These are phyloP conservation scores for Ilyonectria sp. DNA, from an alignment of 2,329 filamentous ascomycete genomes.

Conservation along the genomic window DNA sequence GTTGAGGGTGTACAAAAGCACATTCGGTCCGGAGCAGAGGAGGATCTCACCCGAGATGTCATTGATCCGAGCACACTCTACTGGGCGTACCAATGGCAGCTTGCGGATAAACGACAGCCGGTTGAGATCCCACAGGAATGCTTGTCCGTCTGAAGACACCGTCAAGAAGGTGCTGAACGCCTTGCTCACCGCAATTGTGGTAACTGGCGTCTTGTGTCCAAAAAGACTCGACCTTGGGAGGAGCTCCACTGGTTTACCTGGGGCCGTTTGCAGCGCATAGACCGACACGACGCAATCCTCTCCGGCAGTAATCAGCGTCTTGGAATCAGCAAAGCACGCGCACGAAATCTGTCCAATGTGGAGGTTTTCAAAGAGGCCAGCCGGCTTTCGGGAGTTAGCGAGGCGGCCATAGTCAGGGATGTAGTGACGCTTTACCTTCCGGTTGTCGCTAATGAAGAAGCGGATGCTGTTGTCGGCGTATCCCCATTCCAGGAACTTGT, in stretches of 20 bases:
- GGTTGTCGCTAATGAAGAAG: slow-evolving; percentile 88
- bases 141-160: slow-evolving; percentile 84
- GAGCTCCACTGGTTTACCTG: slow-evolving; percentile 82
- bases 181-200: slow-evolving; percentile 85
- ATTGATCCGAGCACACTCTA: slow-evolving; percentile 87
- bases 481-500: slow-evolving; percentile 96
- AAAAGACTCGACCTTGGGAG: slow-evolving; percentile 86
- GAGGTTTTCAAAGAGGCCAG: slow-evolving; percentile 93
- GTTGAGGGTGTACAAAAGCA: slow-evolving; percentile 89
- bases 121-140: slow-evolving; percentile 96
- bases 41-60: slow-evolving; percentile 93
- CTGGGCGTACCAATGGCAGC: slow-evolving; percentile 70
- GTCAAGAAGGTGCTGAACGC: slow-evolving; percentile 92
- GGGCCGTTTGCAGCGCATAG: slow-evolving; percentile 78
- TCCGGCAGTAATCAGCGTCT: slow-evolving; percentile 91
- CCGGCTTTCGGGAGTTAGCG: slow-evolving; percentile 62
- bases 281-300: slow-evolving; percentile 93
- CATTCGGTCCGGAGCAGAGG: slow-evolving; percentile 82
- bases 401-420: slow-evolving; percentile 15
- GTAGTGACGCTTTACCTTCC: slow-evolving; percentile 68
- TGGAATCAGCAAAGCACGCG: slow-evolving; percentile 88
- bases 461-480: slow-evolving; percentile 94
- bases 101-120: slow-evolving; percentile 87
- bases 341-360: slow-evolving; percentile 92
- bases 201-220: slow-evolving; percentile 89